Base-by-base conservation (phyloP, 176 grass and related monocot genomes). In the Lolium rigidum region DNA sequence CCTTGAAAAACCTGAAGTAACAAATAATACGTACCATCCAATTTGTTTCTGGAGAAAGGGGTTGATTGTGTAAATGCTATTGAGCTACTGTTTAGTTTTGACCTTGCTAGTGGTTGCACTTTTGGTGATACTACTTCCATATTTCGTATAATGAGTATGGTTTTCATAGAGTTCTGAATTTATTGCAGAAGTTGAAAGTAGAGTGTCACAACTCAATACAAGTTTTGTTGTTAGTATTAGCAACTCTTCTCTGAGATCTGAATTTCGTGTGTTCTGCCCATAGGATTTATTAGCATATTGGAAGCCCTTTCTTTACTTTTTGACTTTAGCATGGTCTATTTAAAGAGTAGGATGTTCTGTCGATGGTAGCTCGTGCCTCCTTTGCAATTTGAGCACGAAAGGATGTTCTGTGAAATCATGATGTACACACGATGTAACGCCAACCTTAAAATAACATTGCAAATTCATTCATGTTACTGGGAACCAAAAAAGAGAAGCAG, bases 51-150 rank as follows among this genome's bases (percentile, higher is more conserved):
- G 9, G 24, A 76, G 72, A 67, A 77, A 72, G 39, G 9, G 50
- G 20, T 83, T 47, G 39, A 18, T 72, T 77, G 18, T 61, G 25
- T 31, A 77, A 37, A 8, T 71, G 63, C 28, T 70, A 51, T 64
- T 77, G 72, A 59, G 71, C 59, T 68, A 82, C 48, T 76, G 37
- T 54, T 61, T 86, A 58, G 49, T n/a, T 87, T 83, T 72, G 50
- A 83, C 66, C 35, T 71, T 37, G 25, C 65, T 41, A 83, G 66
- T 83, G 51, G 31, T 70, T 70, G 18, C 18, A n/a, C 55, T n/a
- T 58, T 58, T 83, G 50, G 7, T 14, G 21, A 55, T 71, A 57
- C 7, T 82, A 18, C 49, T 82, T 47, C 2, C 11, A 6, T 44
- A 50, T 17, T 65, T 63, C 21, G 16, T 52, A 55, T 51, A 57